A percentile compares a stretch with the other conserved stretches of the same genome.
Evolutionary conservation across 176 grass and related monocot genomes (phyloP).

Genomic region (Tillandsia fasciculata): DNA sequence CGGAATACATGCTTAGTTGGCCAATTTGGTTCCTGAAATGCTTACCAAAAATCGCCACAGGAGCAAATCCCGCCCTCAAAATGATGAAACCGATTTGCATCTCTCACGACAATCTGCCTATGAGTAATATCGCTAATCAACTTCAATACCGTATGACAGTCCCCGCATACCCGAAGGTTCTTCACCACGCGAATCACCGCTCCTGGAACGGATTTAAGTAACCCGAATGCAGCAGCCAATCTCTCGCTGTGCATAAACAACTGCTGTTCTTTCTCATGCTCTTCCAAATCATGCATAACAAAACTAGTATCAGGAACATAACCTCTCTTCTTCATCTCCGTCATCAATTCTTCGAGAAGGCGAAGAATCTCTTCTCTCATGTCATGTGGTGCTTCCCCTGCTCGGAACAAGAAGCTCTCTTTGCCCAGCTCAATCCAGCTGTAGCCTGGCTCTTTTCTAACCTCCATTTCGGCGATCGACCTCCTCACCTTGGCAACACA

Average conservation of each 20-base stretch:
- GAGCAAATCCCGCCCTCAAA: slow-evolving; percentile 51
- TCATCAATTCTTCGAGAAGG: slow-evolving; percentile 43
- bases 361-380: slow-evolving; percentile 47
- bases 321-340: slow-evolving; percentile 59
- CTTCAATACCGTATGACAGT: slow-evolving; percentile 68
- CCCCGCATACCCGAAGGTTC: slow-evolving; percentile 52
- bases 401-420: slow-evolving; percentile 51
- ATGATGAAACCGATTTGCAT: slow-evolving; percentile 67
- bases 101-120: slow-evolving; percentile 44
- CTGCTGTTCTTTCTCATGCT: slow-evolving; percentile 81
- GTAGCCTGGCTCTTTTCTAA: slow-evolving; percentile 63
- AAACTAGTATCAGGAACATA: slow-evolving; percentile 74
- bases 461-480: slow-evolving; percentile 43
- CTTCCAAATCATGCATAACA: slow-evolving; percentile 93
- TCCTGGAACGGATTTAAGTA: slow-evolving; percentile 53
- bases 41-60: slow-evolving; percentile 76
- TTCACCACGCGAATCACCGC: slow-evolving; percentile 61
- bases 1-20: neutral
- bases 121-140: slow-evolving; percentile 48
- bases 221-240: slow-evolving; percentile 65
- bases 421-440: slow-evolving; percentile 63
- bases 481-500: slow-evolving; percentile 51
- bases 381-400: slow-evolving; percentile 46
- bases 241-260: slow-evolving; percentile 85
- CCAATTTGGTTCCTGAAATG: neutral